phyloP scores from a whole-genome alignment of 1,139 yeast genomes.

The Eremothecium sinecaudum region DNA sequence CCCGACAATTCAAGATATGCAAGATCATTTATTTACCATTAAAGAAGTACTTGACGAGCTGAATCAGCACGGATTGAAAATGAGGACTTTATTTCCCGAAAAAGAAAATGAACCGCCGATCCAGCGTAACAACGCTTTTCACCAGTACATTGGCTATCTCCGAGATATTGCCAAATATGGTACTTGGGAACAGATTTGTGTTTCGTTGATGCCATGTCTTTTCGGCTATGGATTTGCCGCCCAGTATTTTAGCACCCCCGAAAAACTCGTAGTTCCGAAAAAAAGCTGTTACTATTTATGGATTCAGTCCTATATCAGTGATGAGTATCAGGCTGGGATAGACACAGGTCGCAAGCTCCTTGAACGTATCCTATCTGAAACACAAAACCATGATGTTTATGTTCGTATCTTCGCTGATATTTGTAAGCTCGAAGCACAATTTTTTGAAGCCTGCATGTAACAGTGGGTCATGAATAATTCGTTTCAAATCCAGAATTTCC shows the following conservation, averaged over 20 bases:
- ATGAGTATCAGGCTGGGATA: constrained; percentile 48
- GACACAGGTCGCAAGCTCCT: constrained; percentile 40
- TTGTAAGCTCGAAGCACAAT: constrained; percentile 48
- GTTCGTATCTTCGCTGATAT: constrained; percentile 52
- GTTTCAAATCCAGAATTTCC: too few species aligned
- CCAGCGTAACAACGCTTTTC: not conserved
- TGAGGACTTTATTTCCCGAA: not conserved
- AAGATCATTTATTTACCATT: not conserved
- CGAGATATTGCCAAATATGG: constrained; percentile 42
- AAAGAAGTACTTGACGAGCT: not conserved
- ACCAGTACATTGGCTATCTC: constrained; percentile 50
- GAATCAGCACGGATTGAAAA: not conserved
- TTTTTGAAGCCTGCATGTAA: constrained; percentile 40
- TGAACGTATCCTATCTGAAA: constrained; percentile 35
- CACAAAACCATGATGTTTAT: constrained; percentile 37
- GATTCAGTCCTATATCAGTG: constrained; percentile 53
- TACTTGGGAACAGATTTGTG: constrained; percentile 56
- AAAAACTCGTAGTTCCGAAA: constrained; percentile 19
- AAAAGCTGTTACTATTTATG: constrained; percentile 41
- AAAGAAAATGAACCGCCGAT: not conserved
- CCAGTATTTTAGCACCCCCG: constrained; percentile 14
- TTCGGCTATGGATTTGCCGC: constrained; percentile 57
- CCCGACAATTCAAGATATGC: not conserved
- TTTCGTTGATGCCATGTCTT: constrained; percentile 69
- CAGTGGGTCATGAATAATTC: too few species aligned